Evolutionary conservation across 495 filamentous ascomycete genomes (phyloP), one percentile per base, ranked within the genome.

Genomic region (Apodospora peruviana): DNA sequence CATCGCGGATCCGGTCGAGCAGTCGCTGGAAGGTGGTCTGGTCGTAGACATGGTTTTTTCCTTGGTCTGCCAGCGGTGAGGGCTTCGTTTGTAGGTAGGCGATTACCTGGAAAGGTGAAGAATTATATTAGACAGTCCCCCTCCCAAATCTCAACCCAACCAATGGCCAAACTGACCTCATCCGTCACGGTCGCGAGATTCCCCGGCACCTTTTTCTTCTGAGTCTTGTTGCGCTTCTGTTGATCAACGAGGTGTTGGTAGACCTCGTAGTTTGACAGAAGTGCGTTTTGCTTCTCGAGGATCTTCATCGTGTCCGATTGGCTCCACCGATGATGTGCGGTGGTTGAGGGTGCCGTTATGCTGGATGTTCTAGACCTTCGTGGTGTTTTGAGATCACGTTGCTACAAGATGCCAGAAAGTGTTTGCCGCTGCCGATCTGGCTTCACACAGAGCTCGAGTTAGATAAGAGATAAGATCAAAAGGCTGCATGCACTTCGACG

Each of bases 231-330:
- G 20, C 64, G 56, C 19, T 56, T 57, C 52, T 69, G 64, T 21
- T 52, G 55, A 37, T 77, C 64, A n/a, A 53, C 48, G 42, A 77
- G 52, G 53, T 72, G 72, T 42, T 66, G 60, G 58, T 73, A 73
- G 40, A 74, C 71, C 55, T 77, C 73, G 51, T 68, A 67, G 52
- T 77, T 77, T 48, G 72, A 65, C 45, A 77, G 47, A 2, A 74
- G 59, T 11, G 68, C 71, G 12, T 61, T 66, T 45, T 77, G 72
- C 1, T 71, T 55, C 53, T 75, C 71, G 40, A 75, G 51, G 51
- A 77, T 66, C 60, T 75, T 77, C 73, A 77, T 77, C 19, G 45
- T 66, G 48, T 40, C 35, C 22, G 22, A 25, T 35, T 35, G 11
- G 32, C 2, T 35, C 32, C 11, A n/a, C 12, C 32, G 32, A 7